Percentiles rank a stretch among this genome's conserved stretches.
Conservation (phyloP, 2,329 filamentous ascomycete species). For the Acephala macrosclerotiorum region DNA sequence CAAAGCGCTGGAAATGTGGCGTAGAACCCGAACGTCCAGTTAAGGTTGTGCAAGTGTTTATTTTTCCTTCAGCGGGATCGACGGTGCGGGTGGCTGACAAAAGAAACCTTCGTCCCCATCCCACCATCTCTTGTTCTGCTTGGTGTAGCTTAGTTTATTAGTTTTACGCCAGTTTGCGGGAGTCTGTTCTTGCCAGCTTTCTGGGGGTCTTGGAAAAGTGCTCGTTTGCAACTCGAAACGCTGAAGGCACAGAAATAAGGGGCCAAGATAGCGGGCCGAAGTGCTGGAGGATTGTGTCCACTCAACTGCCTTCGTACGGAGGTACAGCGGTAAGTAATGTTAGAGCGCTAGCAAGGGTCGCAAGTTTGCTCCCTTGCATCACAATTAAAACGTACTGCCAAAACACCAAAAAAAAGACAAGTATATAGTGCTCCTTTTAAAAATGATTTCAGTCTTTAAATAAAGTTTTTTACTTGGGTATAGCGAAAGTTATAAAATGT, state of each 20-base stretch:
- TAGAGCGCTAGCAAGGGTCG: no score
- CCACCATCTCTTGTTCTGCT: neutral
- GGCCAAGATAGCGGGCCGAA: neutral
- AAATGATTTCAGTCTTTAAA: no score
- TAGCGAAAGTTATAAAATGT: no score
- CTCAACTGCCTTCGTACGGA: no score
- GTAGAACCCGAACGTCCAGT: neutral
- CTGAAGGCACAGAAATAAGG: neutral
- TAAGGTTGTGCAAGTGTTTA: constrained; percentile 2
- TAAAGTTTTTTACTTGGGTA: no score
- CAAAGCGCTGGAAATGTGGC: neutral
- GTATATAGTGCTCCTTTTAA: no score
- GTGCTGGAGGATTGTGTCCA: neutral
- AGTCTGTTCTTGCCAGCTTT: constrained; percentile 3
- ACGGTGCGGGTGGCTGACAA: neutral
- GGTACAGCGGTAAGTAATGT: no score
- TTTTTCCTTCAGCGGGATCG: neutral
- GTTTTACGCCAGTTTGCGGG: neutral
- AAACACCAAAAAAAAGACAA: no score
- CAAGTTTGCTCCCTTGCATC: no score
- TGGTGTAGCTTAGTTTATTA: constrained; percentile 1
- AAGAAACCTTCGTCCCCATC: neutral
- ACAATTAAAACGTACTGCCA: no score
- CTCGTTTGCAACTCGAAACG: neutral
- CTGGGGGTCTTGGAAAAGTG: no score